Evolutionary conservation across 768 basidiomycete genomes (phyloP), one percentile per base, ranked within the genome.

Genomic region (Pulveroboletus sp.): DNA sequence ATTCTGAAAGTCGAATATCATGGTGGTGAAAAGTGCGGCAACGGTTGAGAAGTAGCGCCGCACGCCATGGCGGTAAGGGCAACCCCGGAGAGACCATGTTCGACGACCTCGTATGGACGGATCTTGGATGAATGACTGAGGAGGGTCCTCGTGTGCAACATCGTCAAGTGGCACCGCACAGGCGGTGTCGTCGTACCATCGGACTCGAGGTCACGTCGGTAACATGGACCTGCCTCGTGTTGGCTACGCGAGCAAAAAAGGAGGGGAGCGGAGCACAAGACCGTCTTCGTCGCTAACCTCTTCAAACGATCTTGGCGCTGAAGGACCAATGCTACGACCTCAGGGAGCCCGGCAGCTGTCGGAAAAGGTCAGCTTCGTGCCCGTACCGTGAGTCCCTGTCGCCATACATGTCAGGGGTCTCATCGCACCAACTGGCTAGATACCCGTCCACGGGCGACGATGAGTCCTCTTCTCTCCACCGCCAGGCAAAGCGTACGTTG

Each of bases 1-100:
- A 83, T 50, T 78, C 76, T 39, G 73, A 73, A 59, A 85, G 85
- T 36, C 50, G 54, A 70, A 84, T 76, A 54, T 73, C 55, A 17
- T 80, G 71, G 61, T 78, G 3, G 71, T 69, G 35, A 85, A 63
- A 11, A 76, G 59, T 11, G 71, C 66, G 31, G 65, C 60, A 38
- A 85, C 72, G 42, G 71, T 63, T 37, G 71, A 63, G 43, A 85
- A 80, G 63, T 86, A 85, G 38, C 58, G 55, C 36, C 66, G 64
- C 37, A 81, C 66, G 37, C 73, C 77, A 3, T 66, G 62, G 18
- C 50, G 62, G 12, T 81, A n/a, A 82, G 80, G 9, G 81, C 80
- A 32, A 83, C 70, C 32, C 57, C 59, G 18, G 70, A 66, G 26
- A 79, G 69, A 14, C 84, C 84, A 45, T 85, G 73, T 61, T 85